phyloP scores from a whole-genome alignment of 78 protist genomes.

The Emiliania huxleyi region DNA sequence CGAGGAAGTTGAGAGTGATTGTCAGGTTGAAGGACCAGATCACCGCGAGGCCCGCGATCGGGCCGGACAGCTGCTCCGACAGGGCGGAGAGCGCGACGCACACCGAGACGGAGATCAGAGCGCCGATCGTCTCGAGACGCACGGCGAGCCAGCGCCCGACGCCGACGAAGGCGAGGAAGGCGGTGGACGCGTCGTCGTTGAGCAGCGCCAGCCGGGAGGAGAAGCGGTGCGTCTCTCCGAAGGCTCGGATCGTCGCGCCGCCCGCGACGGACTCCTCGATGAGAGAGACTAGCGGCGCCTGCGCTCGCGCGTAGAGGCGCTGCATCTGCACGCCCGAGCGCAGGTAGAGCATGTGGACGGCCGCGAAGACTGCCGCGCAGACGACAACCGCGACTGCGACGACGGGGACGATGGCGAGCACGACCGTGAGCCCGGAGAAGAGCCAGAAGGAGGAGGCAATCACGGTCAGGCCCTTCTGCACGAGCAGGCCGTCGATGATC shows the following conservation, averaged over 20 bases:
- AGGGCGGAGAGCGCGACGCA: not conserved
- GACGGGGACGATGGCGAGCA: slow-evolving; percentile 12
- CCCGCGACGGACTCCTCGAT: slow-evolving; percentile 87
- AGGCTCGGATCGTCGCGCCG: slow-evolving; percentile 50
- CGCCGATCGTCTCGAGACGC: not conserved
- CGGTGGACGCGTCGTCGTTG: not conserved
- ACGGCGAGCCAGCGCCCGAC: slow-evolving; percentile 13
- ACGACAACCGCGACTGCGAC: slow-evolving; percentile 47
- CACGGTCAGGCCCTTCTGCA: not conserved
- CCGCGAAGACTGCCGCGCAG: slow-evolving; percentile 50
- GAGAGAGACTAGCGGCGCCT: slow-evolving; percentile 73
- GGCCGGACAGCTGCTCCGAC: not conserved
- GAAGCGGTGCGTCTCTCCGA: not conserved
- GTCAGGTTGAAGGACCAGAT: not conserved
- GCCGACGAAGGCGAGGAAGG: slow-evolving; percentile 14
- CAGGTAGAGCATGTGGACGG: slow-evolving; percentile 62
- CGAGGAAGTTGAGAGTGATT: not conserved
- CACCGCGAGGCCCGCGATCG: not conserved
- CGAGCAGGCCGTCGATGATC: not conserved
- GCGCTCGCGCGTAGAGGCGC: slow-evolving; percentile 52
- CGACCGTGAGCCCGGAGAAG: not conserved
- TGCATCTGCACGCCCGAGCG: slow-evolving; percentile 73
- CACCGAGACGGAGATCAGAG: not conserved
- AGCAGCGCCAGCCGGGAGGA: not conserved
- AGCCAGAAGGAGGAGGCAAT: not conserved